Evolutionary conservation across 2,329 filamentous ascomycete species (phyloP).

Genomic region (Botrytis byssoidea): DNA sequence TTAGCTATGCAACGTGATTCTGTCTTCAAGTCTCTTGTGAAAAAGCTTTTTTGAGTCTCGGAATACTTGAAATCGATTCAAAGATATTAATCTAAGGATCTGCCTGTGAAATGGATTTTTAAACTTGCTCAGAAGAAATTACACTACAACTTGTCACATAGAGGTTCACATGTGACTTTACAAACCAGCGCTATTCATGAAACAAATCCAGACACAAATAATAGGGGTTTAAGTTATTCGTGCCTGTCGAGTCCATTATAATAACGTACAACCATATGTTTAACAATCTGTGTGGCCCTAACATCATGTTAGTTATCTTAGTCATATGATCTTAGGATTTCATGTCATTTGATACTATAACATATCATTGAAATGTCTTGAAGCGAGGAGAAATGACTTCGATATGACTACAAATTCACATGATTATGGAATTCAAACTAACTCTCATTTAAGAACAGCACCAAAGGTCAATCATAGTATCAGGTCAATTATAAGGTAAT

Average conservation of each 20-base stretch:
- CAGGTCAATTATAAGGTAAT: not conserved
- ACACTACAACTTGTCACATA: not conserved
- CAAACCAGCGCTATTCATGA: fast-evolving
- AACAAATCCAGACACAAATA: not conserved
- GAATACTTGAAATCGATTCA: not conserved
- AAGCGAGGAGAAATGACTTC: fast-evolving
- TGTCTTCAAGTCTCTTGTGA: not conserved
- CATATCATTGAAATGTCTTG: not conserved
- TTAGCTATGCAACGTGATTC: not conserved
- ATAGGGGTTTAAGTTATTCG: fast-evolving
- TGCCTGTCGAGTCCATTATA: not conserved
- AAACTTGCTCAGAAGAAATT: not conserved
- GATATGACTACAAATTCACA: not conserved
- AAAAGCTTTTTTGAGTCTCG: fast-evolving
- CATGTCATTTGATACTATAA: not conserved
- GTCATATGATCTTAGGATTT: not conserved
- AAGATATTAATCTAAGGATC: not conserved
- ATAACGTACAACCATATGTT: not conserved
- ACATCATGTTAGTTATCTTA: not conserved
- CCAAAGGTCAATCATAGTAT: not conserved
- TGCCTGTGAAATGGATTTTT: fast-evolving
- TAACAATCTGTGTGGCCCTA: not conserved
- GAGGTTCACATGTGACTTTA: not conserved
- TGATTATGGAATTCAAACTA: not conserved
- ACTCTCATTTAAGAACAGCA: fast-evolving